phyloP scores from a whole-genome alignment of 2,329 filamentous ascomycete genomes.

The Magnaporthiopsis incrustans region DNA sequence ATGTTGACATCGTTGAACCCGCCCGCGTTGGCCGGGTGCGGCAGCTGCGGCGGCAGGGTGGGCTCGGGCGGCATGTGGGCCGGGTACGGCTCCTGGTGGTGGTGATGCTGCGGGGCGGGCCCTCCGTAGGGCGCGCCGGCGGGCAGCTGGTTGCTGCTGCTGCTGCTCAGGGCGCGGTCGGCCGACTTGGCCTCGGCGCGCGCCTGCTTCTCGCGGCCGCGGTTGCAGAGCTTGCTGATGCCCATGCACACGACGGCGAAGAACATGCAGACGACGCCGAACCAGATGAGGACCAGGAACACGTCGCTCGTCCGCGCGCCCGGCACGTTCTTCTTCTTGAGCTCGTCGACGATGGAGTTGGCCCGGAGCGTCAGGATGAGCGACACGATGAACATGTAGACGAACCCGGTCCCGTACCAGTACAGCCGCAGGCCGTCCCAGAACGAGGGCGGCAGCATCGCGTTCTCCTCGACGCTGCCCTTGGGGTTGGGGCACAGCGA shows the following conservation, averaged over 20 bases:
- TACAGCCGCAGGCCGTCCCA: slow-evolving; percentile 5
- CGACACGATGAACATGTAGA: slow-evolving; percentile 1
- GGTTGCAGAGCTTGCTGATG: slow-evolving; percentile 4
- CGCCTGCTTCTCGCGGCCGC: background rate
- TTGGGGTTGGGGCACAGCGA: slow-evolving; percentile 6
- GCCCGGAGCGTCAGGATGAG: background rate
- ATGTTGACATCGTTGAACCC: background rate
- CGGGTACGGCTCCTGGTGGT: background rate
- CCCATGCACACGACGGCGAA: background rate
- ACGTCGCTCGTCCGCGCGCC: background rate
- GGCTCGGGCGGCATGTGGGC: background rate
- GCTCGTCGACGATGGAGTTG: slow-evolving; percentile 1
- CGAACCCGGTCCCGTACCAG: background rate
- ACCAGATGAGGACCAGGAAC: slow-evolving; percentile 4
- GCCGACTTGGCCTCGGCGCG: background rate
- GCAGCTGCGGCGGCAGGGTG: background rate
- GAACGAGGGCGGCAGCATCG: slow-evolving; percentile 1
- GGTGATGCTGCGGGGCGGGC: background rate
- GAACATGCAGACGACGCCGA: slow-evolving; percentile 2
- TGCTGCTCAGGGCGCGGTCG: no score
- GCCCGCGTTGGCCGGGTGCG: background rate
- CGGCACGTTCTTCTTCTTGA: background rate
- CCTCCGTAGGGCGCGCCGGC: background rate
- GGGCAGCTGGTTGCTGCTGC: background rate
- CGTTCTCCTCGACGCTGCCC: slow-evolving; percentile 1